Conservation (phyloP, 192 early-diverging fungal species). For the Coemansia sp. region DNA sequence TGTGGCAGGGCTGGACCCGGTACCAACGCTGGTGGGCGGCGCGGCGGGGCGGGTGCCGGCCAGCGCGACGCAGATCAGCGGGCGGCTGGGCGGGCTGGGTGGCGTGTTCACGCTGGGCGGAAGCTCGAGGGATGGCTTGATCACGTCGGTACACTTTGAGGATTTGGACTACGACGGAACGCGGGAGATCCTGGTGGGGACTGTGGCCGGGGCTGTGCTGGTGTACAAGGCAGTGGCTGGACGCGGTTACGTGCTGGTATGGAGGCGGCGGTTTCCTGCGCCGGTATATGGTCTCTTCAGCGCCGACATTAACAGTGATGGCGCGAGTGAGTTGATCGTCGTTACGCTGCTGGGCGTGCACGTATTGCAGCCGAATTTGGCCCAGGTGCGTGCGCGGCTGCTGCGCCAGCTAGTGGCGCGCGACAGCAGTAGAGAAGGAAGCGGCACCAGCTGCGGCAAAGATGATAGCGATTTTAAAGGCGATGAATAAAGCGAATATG, state of each 20-base stretch:
- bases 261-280: conserved; percentile 48
- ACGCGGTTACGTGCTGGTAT: conserved; percentile 44
- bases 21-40: conserved; percentile 48
- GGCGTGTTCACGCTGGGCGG: conserved; percentile 46
- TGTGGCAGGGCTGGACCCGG: conserved; percentile 47
- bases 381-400: conserved; percentile 32
- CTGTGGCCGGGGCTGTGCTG: conserved; percentile 44
- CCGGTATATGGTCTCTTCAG: conserved; percentile 47
- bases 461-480: not conserved
- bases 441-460: not conserved
- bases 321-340: conserved; percentile 51
- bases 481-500: too few relatives aligned
- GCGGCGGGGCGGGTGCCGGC: conserved; percentile 27
- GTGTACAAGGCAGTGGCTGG: conserved; percentile 43
- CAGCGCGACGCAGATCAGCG: conserved; percentile 28
- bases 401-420: conserved; percentile 30
- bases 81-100: conserved; percentile 39
- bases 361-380: conserved; percentile 51
- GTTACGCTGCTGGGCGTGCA: conserved; percentile 54
- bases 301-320: conserved; percentile 52
- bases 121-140: conserved; percentile 41
- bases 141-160: conserved; percentile 50
- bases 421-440: conserved; percentile 2
- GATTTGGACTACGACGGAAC: conserved; percentile 41
- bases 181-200: conserved; percentile 48